Conservation (phyloP, 2,329 filamentous ascomycete species). For the Aspergillus hiratsukae region DNA sequence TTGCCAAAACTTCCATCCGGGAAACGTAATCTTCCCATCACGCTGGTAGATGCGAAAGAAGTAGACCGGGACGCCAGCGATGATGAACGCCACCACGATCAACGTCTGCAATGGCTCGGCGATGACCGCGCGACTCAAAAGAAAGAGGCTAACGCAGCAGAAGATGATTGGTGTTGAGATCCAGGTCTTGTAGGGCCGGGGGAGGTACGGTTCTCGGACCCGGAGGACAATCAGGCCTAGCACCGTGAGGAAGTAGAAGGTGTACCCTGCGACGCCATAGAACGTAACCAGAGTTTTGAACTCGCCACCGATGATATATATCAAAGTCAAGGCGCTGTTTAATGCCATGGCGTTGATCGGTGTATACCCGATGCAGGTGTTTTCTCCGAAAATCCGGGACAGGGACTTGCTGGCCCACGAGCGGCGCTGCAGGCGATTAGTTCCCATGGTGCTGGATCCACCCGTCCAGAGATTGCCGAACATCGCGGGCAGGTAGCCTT, state of each 20-base stretch:
- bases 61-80: conserved; percentile 79
- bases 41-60: conserved; percentile 75
- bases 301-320: conserved; percentile 81
- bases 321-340: conserved; percentile 67
- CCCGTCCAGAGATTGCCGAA: conserved; percentile 79
- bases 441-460: conserved; percentile 22
- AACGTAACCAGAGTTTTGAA: conserved; percentile 92
- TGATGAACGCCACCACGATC: conserved; percentile 78
- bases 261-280: conserved; percentile 94
- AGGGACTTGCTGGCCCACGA: conserved; percentile 58
- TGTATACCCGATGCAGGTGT: conserved; percentile 79
- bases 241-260: conserved; percentile 95
- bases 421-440: conserved; percentile 37
- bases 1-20: conserved; percentile 44
- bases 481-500: conserved; percentile 81
- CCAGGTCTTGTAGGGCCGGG: conserved; percentile 92
- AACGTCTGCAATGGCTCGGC: conserved; percentile 86
- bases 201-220: conserved; percentile 79
- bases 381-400: conserved; percentile 66
- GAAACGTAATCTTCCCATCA: conserved; percentile 41
- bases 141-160: conserved; percentile 92
- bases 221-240: conserved; percentile 87
- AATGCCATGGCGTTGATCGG: conserved; percentile 88
- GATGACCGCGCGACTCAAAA: conserved; percentile 84
- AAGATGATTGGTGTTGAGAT: conserved; percentile 96